Evolutionary conservation across 345 rosid species (phyloP).

Genomic region (Brassica incana): DNA sequence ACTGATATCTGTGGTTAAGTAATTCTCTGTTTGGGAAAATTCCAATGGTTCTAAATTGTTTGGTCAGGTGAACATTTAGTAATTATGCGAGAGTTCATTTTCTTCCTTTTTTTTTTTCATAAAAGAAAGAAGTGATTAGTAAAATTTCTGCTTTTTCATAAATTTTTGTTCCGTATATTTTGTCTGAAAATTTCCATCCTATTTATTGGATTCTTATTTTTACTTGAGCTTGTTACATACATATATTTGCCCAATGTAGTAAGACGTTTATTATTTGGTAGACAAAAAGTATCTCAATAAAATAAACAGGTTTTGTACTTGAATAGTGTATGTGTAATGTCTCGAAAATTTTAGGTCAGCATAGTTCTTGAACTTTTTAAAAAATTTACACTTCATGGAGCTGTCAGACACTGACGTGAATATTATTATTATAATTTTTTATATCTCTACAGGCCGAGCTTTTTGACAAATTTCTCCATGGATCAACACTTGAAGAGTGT

Average conservation of each 20-base stretch:
- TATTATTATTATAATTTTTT: not conserved
- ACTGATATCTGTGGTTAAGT: not conserved
- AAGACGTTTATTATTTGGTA: constrained; percentile 19
- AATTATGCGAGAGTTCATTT: not conserved
- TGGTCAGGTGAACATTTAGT: constrained; percentile 15
- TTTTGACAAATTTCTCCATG: constrained; percentile 91
- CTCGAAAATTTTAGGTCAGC: constrained; percentile 1
- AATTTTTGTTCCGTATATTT: not conserved
- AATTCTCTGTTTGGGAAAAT: not conserved
- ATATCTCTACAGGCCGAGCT: constrained; percentile 74
- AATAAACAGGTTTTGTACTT: not conserved
- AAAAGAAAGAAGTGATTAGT: constrained; percentile 7
- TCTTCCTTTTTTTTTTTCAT: not conserved
- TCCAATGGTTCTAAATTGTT: constrained; percentile 13
- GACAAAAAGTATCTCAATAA: constrained; percentile 9
- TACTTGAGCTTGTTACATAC: constrained; percentile 1
- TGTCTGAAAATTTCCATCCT: not conserved
- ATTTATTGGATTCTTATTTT: not conserved
- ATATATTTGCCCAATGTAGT: constrained; percentile 1
- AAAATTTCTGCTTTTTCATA: not conserved
- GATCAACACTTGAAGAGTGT: constrained; percentile 87
- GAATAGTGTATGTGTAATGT: constrained; percentile 8
- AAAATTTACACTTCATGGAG: not conserved
- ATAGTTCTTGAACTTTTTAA: not conserved
- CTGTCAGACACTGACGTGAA: constrained; percentile 6